Base-by-base conservation (phyloP, 495 filamentous ascomycete genomes). In the Talaromyces adpressus region DNA sequence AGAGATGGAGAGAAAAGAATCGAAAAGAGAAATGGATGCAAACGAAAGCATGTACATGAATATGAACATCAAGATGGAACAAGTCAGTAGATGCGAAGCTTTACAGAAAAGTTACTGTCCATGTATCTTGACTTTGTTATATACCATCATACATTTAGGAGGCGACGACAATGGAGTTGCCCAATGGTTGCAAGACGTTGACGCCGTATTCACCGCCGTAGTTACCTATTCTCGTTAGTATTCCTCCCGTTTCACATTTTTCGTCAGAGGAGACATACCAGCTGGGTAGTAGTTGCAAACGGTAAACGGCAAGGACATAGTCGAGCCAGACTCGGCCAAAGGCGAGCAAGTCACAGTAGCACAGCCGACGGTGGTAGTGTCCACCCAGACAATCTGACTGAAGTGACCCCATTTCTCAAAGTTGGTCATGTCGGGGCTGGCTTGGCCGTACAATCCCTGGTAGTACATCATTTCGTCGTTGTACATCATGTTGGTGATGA, bases 341-440 rank as follows among this genome's bases (percentile, higher is more conserved):
- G 66, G 71, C n/a, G 72, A 36, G 75, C 88, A 91, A 30, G 73
- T 68, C 6, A 84, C 73, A 32, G 86, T 84, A 59, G 81, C 82
- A 74, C 94, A 98, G 65, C 91, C 94, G 41, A 98, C 79, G 39
- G 82, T 69, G 16, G 75, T 85, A 58, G 89, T 88, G 6, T 41
- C 71, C 72, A 87, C 86, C 94, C 94, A 98, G 41, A 98, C 84
- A 25, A 97, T 80, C 79, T 96, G 91, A n/a, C 89, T 85, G 80
- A 91, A 91, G 74, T 98, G 93, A 63, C 93, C 91, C 85, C 88
- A 94, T 34, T 70, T 62, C 36, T 87, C 78, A 74, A 92, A 91
- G 73, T 82, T 72, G 66, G 69, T 64, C 82, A 86, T 87, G 70
- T 83, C 75, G 7, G 82, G 81, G 65, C 64, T 71, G 53, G 72